These are phyloP conservation scores for Lachancea sp. DNA, from an alignment of 805 yeast species.

Conservation along the genomic window DNA sequence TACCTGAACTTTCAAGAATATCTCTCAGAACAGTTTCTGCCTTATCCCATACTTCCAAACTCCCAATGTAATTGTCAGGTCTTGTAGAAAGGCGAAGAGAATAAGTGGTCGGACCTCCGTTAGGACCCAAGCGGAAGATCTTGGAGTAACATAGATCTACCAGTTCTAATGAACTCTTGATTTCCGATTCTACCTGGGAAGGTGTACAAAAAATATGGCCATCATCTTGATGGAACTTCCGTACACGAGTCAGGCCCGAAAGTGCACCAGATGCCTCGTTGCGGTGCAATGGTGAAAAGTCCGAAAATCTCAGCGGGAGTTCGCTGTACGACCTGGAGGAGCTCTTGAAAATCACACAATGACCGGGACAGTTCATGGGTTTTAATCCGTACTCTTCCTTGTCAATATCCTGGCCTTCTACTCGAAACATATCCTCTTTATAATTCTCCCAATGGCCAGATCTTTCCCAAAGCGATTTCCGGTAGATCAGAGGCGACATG, in stretches of 20 bases:
- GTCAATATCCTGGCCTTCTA: slow-evolving; percentile 45
- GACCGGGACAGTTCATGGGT: slow-evolving; percentile 97
- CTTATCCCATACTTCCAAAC: slow-evolving; percentile 64
- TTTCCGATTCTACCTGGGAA: slow-evolving; percentile 71
- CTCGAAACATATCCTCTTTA: slow-evolving; percentile 89
- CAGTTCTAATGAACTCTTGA: slow-evolving; percentile 60
- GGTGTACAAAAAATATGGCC: slow-evolving; percentile 90
- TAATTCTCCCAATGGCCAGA: slow-evolving; percentile 97
- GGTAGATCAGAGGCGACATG: slow-evolving; percentile 83
- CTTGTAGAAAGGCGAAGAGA: slow-evolving; percentile 75
- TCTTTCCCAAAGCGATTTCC: slow-evolving; percentile 75
- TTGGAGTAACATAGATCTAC: slow-evolving; percentile 67
- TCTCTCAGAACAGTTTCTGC: slow-evolving; percentile 66
- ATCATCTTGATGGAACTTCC: slow-evolving; percentile 96
- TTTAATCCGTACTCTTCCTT: slow-evolving; percentile 68
- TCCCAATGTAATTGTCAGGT: slow-evolving; percentile 79
- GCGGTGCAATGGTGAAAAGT: slow-evolving; percentile 87
- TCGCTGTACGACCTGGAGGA: slow-evolving; percentile 79
- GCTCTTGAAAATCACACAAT: slow-evolving; percentile 73
- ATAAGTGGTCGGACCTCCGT: slow-evolving; percentile 37
- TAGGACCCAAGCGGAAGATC: slow-evolving; percentile 38
- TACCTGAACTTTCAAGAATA: slow-evolving; percentile 51
- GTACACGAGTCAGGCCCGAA: slow-evolving; percentile 84
- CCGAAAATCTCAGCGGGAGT: slow-evolving; percentile 77
- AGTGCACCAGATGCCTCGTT: slow-evolving; percentile 94